phyloP scores from a whole-genome alignment of 2,329 filamentous ascomycete species.

The Talaromyces pinophilus region DNA sequence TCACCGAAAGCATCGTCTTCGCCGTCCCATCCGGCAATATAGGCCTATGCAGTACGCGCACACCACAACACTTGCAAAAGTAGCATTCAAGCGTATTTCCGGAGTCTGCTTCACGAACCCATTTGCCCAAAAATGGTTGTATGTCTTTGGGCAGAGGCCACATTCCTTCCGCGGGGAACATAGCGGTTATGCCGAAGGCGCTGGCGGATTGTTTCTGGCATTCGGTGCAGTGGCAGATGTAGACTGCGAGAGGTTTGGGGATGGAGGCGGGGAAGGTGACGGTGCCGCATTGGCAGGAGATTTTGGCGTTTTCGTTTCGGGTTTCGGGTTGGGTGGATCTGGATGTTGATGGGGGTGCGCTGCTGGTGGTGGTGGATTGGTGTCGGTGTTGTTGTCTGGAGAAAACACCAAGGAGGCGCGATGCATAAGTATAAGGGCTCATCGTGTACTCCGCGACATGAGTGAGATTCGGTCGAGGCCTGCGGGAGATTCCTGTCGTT shows the following conservation, averaged over 20 bases:
- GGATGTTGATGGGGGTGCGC: not conserved
- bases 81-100: conserved; percentile 2
- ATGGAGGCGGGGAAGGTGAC: conserved; percentile 64
- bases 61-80: conserved; percentile 3
- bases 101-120: not conserved
- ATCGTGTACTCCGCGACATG: not conserved
- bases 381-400: not conserved
- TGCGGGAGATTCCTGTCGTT: not conserved
- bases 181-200: conserved; percentile 30
- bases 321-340: not conserved
- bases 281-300: conserved; percentile 65
- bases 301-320: conserved; percentile 36
- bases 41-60: not conserved
- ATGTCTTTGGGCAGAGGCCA: not conserved
- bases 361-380: not conserved
- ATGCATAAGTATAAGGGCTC: not conserved
- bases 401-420: not conserved
- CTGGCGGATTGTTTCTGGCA: conserved; percentile 67
- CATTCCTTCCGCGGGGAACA: conserved; percentile 13
- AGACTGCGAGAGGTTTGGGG: conserved; percentile 62
- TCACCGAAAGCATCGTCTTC: not conserved
- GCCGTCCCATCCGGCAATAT: not conserved
- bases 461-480: not conserved
- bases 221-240: conserved; percentile 70
- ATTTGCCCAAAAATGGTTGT: not conserved